Conservation (phyloP, 106 monocot species). For the Apostasia shenzhenica region DNA sequence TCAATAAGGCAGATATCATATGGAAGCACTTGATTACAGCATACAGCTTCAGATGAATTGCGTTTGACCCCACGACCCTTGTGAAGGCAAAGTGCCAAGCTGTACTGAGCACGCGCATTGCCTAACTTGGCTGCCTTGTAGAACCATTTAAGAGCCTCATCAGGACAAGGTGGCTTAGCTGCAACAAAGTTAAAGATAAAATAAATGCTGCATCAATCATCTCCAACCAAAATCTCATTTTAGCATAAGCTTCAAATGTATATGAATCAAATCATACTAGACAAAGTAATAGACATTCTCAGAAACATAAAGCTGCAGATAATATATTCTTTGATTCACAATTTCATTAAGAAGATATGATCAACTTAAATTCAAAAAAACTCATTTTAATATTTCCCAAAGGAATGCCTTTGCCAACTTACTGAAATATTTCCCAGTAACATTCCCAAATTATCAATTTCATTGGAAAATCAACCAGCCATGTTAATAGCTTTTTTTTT, state of each 20-base stretch:
- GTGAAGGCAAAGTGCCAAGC: constrained; percentile 58
- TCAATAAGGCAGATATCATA: no score
- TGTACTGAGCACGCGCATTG: constrained; percentile 71
- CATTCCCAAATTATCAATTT: no score
- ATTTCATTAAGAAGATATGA: no score
- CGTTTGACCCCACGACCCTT: constrained; percentile 39
- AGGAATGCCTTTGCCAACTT: no score
- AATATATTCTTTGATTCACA: neutral
- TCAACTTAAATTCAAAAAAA: no score
- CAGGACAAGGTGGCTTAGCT: constrained; percentile 27
- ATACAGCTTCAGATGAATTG: constrained; percentile 41
- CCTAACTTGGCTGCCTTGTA: constrained; percentile 41
- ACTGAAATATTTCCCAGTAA: no score
- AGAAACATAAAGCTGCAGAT: neutral
- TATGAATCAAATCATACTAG: neutral
- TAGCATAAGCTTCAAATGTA: neutral
- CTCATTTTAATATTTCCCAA: no score
- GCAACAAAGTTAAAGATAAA: constrained; percentile 8
- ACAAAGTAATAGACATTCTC: neutral
- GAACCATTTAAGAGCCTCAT: constrained; percentile 66
- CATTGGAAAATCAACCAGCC: no score
- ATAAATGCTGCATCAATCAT: neutral
- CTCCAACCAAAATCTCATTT: no score
- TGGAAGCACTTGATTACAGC: neutral
- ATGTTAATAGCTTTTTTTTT: no score